Conservation (phyloP, 768 basidiomycete genomes). For the Phanerochaete sordida region DNA sequence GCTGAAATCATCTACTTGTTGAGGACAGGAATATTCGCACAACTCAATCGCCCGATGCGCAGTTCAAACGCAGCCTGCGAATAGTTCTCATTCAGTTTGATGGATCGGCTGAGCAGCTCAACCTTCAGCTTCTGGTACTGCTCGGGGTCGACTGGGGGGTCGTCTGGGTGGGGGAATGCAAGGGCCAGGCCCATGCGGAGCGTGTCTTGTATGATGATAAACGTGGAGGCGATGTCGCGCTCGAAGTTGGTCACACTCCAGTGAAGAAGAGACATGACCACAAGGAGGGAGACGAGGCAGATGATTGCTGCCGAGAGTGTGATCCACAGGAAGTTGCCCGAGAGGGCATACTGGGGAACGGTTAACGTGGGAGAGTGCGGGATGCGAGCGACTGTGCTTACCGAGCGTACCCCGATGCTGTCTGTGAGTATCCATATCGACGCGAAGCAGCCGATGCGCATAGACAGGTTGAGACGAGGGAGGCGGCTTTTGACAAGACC, state of each 20-base stretch:
- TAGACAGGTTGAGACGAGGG: conserved; percentile 39
- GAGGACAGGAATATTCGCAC: conserved; percentile 23
- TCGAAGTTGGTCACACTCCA: conserved; percentile 44
- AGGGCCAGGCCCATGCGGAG: conserved; percentile 29
- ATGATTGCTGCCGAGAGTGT: conserved; percentile 35
- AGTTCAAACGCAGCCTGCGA: conserved; percentile 45
- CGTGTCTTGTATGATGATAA: conserved; percentile 32
- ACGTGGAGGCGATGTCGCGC: conserved; percentile 32
- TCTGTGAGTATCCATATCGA: conserved; percentile 43
- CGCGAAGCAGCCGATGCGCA: conserved; percentile 45
- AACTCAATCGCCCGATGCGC: conserved; percentile 39
- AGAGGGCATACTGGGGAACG: conserved; percentile 22
- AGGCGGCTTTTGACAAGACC: conserved; percentile 42
- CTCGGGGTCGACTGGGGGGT: conserved; percentile 9
- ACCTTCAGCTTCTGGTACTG: conserved; percentile 20
- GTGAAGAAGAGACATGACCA: conserved; percentile 34
- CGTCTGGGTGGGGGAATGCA: conserved; percentile 18
- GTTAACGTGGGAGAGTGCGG: background rate
- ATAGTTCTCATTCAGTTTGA: conserved; percentile 38
- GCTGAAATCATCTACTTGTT: background rate
- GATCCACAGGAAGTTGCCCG: conserved; percentile 38
- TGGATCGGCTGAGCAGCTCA: conserved; percentile 32
- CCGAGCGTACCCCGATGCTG: conserved; percentile 29
- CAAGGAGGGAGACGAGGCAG: conserved; percentile 34
- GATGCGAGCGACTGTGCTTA: conserved; percentile 18